phyloP scores from a whole-genome alignment of 805 yeast genomes.

The Starmerella stellata region DNA sequence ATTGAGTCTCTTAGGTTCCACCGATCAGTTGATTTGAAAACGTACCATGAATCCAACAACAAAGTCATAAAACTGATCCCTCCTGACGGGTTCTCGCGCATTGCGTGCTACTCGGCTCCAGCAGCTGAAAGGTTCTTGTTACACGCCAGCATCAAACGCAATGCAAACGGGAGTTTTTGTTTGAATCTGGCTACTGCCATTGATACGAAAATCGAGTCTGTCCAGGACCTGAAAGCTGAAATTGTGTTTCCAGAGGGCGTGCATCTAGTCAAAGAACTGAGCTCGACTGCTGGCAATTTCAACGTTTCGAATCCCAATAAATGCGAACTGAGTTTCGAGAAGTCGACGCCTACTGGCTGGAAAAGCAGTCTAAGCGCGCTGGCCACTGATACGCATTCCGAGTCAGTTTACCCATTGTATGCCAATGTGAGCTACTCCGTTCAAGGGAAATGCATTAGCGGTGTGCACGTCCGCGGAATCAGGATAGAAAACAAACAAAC shows the following conservation, averaged over 20 bases:
- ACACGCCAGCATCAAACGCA: slow-evolving; percentile 22
- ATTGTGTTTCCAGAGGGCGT: slow-evolving; percentile 22
- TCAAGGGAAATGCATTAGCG: slow-evolving; percentile 55
- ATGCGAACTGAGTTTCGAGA: slow-evolving; percentile 31
- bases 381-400: slow-evolving; percentile 14
- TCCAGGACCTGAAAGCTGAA: slow-evolving; percentile 33
- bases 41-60: slow-evolving; percentile 30
- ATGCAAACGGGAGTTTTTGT: slow-evolving; percentile 29
- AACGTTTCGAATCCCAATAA: slow-evolving; percentile 40
- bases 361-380: slow-evolving; percentile 51
- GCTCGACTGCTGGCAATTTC: slow-evolving; percentile 63
- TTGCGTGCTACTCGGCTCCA: slow-evolving; percentile 49
- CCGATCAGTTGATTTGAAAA: slow-evolving; percentile 39
- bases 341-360: slow-evolving; percentile 39
- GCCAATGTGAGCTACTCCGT: slow-evolving; percentile 26
- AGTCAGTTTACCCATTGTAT: slow-evolving; percentile 13
- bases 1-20: slow-evolving; percentile 32
- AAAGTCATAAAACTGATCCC: slow-evolving; percentile 55
- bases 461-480: slow-evolving; percentile 7
- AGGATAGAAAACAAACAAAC: slow-evolving; percentile 1
- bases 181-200: slow-evolving; percentile 33
- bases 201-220: slow-evolving; percentile 28
- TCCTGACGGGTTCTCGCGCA: slow-evolving; percentile 59
- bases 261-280: slow-evolving; percentile 30
- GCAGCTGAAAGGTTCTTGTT: slow-evolving; percentile 33